phyloP scores from a whole-genome alignment of 495 filamentous ascomycete genomes.

The Bacidia rubella region DNA sequence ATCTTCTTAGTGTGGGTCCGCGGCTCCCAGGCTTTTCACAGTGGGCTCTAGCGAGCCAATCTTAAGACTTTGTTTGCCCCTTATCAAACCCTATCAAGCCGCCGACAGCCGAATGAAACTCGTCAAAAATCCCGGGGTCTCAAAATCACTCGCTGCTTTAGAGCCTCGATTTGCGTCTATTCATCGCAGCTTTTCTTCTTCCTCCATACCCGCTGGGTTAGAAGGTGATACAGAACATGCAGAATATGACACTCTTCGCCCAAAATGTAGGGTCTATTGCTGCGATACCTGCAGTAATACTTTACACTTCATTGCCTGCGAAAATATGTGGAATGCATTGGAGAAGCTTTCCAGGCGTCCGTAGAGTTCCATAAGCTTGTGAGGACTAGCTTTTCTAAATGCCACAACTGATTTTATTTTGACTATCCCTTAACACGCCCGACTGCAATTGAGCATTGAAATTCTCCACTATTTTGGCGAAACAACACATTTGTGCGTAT shows the following conservation, averaged over 20 bases:
- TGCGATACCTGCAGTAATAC: background rate
- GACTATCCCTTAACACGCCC: too few relatives aligned
- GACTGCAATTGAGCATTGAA: too few relatives aligned
- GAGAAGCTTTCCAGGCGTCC: too few relatives aligned
- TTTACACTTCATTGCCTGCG: too few relatives aligned
- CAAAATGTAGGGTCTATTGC: background rate
- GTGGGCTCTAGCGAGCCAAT: background rate
- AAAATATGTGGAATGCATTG: too few relatives aligned
- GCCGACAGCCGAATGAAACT: background rate
- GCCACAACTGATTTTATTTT: too few relatives aligned
- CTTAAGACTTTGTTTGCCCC: background rate
- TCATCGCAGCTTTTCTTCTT: background rate
- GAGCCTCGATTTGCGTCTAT: slow-evolving; percentile 3
- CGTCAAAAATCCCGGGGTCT: background rate
- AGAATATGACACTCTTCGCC: background rate
- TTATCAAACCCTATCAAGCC: background rate
- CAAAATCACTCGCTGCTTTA: slow-evolving; percentile 1
- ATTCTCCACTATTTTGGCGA: too few relatives aligned
- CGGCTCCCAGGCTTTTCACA: background rate
- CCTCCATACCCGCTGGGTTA: background rate
- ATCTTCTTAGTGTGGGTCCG: background rate
- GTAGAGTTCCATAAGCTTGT: too few relatives aligned
- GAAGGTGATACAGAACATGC: background rate
- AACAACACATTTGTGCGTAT: too few relatives aligned
- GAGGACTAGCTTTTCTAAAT: too few relatives aligned